A percentile compares a stretch with the other conserved stretches of the same genome.
Conservation (phyloP, 208 protist genomes). For the Leishmania mexicana region DNA sequence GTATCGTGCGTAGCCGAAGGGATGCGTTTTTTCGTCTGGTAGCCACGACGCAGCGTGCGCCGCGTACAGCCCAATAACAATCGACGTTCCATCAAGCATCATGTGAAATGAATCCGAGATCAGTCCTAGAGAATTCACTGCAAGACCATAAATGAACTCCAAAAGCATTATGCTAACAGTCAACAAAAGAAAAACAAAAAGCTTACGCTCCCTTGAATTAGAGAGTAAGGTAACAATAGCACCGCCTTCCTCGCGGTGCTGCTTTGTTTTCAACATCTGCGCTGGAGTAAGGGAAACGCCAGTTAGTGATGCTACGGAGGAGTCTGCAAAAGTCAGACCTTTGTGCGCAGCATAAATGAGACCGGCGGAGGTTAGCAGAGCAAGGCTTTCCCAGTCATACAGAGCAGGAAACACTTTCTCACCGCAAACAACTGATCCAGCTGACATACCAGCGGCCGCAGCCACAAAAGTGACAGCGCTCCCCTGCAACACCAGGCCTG, state of each 20-base stretch:
- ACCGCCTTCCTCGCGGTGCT: constrained; percentile 1
- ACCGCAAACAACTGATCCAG: constrained; percentile 4
- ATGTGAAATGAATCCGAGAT: constrained; percentile 98
- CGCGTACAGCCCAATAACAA: constrained; percentile 94
- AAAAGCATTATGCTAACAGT: constrained; percentile 82
- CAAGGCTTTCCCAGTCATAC: constrained; percentile 10
- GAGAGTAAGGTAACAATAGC: constrained; percentile 15
- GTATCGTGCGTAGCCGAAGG: constrained; percentile 86
- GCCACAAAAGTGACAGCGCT: neutral
- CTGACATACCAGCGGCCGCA: neutral
- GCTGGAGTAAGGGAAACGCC: constrained; percentile 4
- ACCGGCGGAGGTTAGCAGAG: neutral
- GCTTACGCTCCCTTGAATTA: constrained; percentile 47
- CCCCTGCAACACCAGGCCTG: constrained; percentile 4
- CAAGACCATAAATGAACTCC: constrained; percentile 83
- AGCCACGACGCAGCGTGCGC: constrained; percentile 92
- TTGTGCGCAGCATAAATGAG: constrained; percentile 11
- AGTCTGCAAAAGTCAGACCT: constrained; percentile 12
- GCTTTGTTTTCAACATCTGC: constrained; percentile 22
- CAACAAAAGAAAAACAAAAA: constrained; percentile 73
- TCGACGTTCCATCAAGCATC: constrained; percentile 95
- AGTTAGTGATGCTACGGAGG: neutral
- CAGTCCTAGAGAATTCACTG: constrained; percentile 85
- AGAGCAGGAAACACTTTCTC: constrained; percentile 6
- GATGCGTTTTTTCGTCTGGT: constrained; percentile 75